Evolutionary conservation across 1,284 basidiomycete genomes (phyloP).

Genomic region (Phylloboletellus chloephorus): DNA sequence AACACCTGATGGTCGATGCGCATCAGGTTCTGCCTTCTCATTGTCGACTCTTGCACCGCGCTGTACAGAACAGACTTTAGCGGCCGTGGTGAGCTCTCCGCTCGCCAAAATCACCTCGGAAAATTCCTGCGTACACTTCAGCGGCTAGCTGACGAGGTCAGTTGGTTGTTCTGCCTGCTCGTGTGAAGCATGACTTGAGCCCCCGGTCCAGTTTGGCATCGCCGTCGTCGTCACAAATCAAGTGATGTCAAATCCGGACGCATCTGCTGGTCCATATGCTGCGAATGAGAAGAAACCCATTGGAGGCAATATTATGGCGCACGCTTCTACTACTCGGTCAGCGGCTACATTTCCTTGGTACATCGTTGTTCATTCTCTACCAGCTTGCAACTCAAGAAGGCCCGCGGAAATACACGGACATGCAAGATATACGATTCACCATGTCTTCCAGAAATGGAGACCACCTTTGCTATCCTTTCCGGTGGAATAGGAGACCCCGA

Average conservation of each 20-base stretch:
- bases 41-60: conserved; percentile 96
- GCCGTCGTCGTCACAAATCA: conserved; percentile 98
- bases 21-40: conserved; percentile 88
- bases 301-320: conserved; percentile 94
- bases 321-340: conserved; percentile 89
- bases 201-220: conserved; percentile 75
- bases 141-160: conserved; percentile 91
- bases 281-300: conserved; percentile 97
- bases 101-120: conserved; percentile 94
- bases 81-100: conserved; percentile 93
- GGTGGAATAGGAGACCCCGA: conserved; percentile 91
- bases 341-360: conserved; percentile 12
- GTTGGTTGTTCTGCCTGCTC: conserved; percentile 20
- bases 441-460: conserved; percentile 95
- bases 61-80: conserved; percentile 96
- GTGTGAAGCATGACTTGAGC: conserved; percentile 12
- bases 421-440: conserved; percentile 99
- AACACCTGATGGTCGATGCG: conserved; percentile 11
- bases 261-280: conserved; percentile 83
- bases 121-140: conserved; percentile 93
- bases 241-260: conserved; percentile 97
- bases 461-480: conserved; percentile 87
- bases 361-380: conserved; percentile 11
- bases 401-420: conserved; percentile 86
- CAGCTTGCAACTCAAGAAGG: conserved; percentile 90